Percentiles rank a stretch among this genome's conserved stretches.
Evolutionary conservation across 257 asterid species (phyloP).

Genomic region (Knoxia roxburghii): DNA sequence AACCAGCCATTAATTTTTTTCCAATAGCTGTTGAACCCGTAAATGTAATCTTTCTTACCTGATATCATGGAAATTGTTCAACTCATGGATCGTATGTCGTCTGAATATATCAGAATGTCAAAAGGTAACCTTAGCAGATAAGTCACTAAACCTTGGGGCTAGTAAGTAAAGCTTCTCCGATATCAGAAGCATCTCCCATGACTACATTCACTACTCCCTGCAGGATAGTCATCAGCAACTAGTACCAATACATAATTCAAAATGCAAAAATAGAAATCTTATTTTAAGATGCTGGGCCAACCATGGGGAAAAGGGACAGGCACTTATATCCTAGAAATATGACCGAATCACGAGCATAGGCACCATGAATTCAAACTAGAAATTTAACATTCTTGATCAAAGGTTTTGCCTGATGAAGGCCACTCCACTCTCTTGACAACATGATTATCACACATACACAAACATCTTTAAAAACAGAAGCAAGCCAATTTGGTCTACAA

Average conservation of each 20-base stretch:
- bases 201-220: constrained; percentile 92
- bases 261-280: neutral
- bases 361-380: neutral
- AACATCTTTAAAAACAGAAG: neutral
- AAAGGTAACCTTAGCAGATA: neutral
- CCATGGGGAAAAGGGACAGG: neutral
- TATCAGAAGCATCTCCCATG: constrained; percentile 85
- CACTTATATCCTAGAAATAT: neutral
- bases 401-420: neutral
- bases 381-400: neutral
- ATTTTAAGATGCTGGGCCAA: neutral
- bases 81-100: neutral
- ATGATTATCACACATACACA: neutral
- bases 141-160: constrained; percentile 49
- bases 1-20: constrained; percentile 90
- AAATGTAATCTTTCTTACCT: constrained; percentile 94
- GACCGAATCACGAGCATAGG: neutral
- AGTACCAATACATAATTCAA: neutral
- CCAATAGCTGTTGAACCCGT: constrained; percentile 98
- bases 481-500: neutral
- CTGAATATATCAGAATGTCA: constrained; percentile 6
- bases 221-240: constrained; percentile 25
- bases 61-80: constrained; percentile 16
- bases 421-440: constrained; percentile 1
- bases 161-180: constrained; percentile 78